Percentiles rank a stretch among this genome's conserved stretches.
Evolutionary conservation across 768 basidiomycete species (phyloP).

Genomic region (Amanita phalloides): DNA sequence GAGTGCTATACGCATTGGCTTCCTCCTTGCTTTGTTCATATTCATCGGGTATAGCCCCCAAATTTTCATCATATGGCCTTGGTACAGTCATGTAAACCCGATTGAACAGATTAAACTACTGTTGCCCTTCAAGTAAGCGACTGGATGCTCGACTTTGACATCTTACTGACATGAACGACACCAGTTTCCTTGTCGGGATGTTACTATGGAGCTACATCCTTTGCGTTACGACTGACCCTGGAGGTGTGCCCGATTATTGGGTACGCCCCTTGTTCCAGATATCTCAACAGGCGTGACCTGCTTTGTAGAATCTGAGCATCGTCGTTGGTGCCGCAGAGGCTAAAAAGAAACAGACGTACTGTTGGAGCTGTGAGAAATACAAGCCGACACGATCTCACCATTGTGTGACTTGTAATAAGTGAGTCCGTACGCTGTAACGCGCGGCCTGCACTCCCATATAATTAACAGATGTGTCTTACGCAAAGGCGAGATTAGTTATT

Average conservation of each 20-base stretch:
- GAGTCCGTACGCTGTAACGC: neutral
- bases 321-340: slow-evolving; percentile 42
- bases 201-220: slow-evolving; percentile 85
- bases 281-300: slow-evolving; percentile 28
- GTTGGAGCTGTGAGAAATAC: slow-evolving; percentile 73
- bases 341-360: slow-evolving; percentile 84
- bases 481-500: slow-evolving; percentile 10
- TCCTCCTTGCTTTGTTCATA: neutral
- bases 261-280: slow-evolving; percentile 28
- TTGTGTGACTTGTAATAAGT: slow-evolving; percentile 80
- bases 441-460: slow-evolving; percentile 1
- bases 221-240: slow-evolving; percentile 77
- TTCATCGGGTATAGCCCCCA: slow-evolving; percentile 84
- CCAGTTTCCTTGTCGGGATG: slow-evolving; percentile 68
- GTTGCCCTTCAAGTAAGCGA: slow-evolving; percentile 80
- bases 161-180: neutral
- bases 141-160: neutral
- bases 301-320: neutral
- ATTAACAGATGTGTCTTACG: neutral
- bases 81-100: slow-evolving; percentile 75
- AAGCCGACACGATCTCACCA: slow-evolving; percentile 94
- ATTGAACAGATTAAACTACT: slow-evolving; percentile 57
- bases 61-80: slow-evolving; percentile 84
- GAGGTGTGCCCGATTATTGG: slow-evolving; percentile 70
- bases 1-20: neutral